Conservation (phyloP, 495 filamentous ascomycete genomes). For the Penicillium psychrofluorescens region DNA sequence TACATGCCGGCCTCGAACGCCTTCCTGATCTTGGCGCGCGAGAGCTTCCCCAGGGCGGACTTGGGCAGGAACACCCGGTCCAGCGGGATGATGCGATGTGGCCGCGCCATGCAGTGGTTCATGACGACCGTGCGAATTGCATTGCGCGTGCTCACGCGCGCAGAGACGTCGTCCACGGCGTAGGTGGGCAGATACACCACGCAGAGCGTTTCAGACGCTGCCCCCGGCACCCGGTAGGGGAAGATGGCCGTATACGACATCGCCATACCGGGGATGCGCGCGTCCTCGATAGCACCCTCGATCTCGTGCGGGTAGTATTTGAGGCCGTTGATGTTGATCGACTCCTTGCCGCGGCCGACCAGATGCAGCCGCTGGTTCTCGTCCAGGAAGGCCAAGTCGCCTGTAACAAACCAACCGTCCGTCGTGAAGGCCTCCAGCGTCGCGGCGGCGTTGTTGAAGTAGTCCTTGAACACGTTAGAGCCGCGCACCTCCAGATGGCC, state of each 20-base stretch:
- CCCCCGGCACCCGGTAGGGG: slow-evolving; percentile 12
- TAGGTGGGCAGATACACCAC: slow-evolving; percentile 25
- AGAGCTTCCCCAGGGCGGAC: slow-evolving; percentile 42
- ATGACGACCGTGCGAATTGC: slow-evolving; percentile 6
- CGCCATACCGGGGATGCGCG: slow-evolving; percentile 18
- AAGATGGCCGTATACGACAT: slow-evolving; percentile 24
- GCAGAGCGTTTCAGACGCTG: slow-evolving; percentile 27
- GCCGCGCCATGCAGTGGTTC: slow-evolving; percentile 5
- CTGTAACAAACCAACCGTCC: slow-evolving; percentile 81
- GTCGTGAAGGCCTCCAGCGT: slow-evolving; percentile 57
- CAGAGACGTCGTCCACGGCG: slow-evolving; percentile 1
- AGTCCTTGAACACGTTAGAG: slow-evolving; percentile 69
- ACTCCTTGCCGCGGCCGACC: slow-evolving; percentile 46
- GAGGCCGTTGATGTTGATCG: slow-evolving; percentile 48
- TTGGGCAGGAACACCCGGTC: slow-evolving; percentile 2
- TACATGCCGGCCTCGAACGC: slow-evolving; percentile 3
- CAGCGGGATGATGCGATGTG: slow-evolving; percentile 9
- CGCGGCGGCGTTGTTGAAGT: slow-evolving; percentile 61
- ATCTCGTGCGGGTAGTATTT: slow-evolving; percentile 38
- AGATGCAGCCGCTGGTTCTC: slow-evolving; percentile 48
- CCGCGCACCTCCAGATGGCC: slow-evolving; percentile 24
- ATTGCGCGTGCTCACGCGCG: slow-evolving; percentile 2
- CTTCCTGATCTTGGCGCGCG: slow-evolving; percentile 30
- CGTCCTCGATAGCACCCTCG: slow-evolving; percentile 35
- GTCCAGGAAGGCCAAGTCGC: slow-evolving; percentile 61